Evolutionary conservation across 2,329 filamentous ascomycete genomes (phyloP).

Genomic region (Lecanicillium sp.): DNA sequence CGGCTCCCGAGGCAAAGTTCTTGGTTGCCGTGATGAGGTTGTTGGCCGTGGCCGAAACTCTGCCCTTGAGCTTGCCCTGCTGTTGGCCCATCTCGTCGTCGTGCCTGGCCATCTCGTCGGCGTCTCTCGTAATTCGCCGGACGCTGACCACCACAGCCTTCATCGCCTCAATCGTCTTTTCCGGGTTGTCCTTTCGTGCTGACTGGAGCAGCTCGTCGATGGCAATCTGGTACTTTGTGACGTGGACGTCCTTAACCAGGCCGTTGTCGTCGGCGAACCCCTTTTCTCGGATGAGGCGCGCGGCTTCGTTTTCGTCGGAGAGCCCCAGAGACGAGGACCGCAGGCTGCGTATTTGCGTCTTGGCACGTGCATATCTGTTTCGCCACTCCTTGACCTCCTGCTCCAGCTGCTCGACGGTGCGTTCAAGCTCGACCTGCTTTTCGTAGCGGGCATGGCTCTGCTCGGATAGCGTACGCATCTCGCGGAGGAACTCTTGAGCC

Average conservation of each 20-base stretch:
- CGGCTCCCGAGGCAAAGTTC: conserved; percentile 77
- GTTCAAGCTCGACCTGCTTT: conserved; percentile 71
- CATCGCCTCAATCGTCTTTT: conserved; percentile 75
- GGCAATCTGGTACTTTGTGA: conserved; percentile 91
- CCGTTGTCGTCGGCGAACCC: conserved; percentile 67
- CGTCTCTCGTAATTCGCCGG: conserved; percentile 76
- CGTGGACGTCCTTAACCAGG: conserved; percentile 80
- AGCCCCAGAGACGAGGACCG: conserved; percentile 75
- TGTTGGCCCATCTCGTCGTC: conserved; percentile 51
- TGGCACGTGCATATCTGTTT: conserved; percentile 77
- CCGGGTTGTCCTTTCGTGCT: conserved; percentile 67
- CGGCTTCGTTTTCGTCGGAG: conserved; percentile 62
- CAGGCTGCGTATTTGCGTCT: conserved; percentile 78
- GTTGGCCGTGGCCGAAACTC: conserved; percentile 89
- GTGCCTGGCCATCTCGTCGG: conserved; percentile 52
- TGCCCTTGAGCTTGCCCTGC: conserved; percentile 66
- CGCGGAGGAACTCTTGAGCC: conserved; percentile 73
- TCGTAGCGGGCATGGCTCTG: conserved; percentile 74
- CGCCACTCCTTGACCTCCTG: conserved; percentile 86
- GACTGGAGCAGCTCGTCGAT: conserved; percentile 83
- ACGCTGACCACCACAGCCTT: conserved; percentile 79
- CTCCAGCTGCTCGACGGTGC: conserved; percentile 70
- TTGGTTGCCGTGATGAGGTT: conserved; percentile 92
- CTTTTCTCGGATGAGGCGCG: conserved; percentile 57
- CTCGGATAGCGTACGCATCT: conserved; percentile 83